Evolutionary conservation across 2,329 filamentous ascomycete genomes (phyloP), one percentile per base, ranked within the genome.

Genomic region (Sporothrix globosa): DNA sequence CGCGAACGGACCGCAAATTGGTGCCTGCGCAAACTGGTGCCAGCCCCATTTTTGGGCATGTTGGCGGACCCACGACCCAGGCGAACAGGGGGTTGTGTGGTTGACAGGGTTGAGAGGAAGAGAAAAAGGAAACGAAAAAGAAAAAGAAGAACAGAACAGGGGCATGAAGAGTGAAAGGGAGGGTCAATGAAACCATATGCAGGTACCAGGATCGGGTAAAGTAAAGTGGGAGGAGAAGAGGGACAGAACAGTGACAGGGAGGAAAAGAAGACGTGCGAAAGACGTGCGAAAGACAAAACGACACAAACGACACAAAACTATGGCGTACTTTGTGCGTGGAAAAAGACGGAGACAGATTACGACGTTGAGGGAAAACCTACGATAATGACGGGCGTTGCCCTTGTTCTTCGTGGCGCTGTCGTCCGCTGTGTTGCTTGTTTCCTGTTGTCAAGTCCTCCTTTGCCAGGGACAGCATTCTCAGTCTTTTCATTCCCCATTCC

Each of bases 121-220:
- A 17, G 19, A 14, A 5, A 27, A 9, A 14, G n/a, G 2, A 39
- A 27, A 21, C 9, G 41, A 39, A 61, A 41, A 27, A 27, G 46
- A 48, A n/a, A n/a, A 21, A 34, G 56, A 61, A 13, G 1, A 17
- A 50, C n/a, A 34, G 34, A 14, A 54, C 50, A 54, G 17, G 48
- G 63, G 34, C 13, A 4, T 30, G 24, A 24, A n/a, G 1, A 34
- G 50, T 17, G 44, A n/a, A 34, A 52, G 9, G 54, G 68, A 53
- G 39, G 50, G 39, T 52, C 48, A 66, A 66, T 69, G 68, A 41
- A 56, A 69, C 58, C 58, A 46, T 65, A 69, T 69, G 68, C 69
- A 67, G 61, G 61, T 67, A 67, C 61, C 52, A 61, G 69, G 30
- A 53, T 39, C 41, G 53, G 58, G 46, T 19, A 52, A 30, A 30